phyloP scores from a whole-genome alignment of 768 basidiomycete genomes.

The Pholiota microspora region DNA sequence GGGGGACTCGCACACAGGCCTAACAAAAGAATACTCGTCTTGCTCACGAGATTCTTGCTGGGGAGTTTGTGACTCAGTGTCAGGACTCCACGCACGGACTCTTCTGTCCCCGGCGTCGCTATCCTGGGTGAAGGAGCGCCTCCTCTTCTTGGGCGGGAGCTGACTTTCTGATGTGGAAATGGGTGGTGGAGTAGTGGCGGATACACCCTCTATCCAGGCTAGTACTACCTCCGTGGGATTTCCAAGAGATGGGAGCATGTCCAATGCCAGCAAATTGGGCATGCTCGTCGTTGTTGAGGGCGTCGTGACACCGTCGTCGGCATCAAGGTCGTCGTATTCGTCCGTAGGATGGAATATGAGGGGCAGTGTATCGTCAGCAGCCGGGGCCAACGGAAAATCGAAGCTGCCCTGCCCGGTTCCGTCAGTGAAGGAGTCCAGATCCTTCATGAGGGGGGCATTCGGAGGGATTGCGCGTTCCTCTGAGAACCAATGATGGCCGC shows the following conservation, averaged over 20 bases:
- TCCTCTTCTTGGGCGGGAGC: slow-evolving; percentile 31
- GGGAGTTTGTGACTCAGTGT: slow-evolving; percentile 20
- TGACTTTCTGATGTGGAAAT: slow-evolving; percentile 9
- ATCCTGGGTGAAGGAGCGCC: slow-evolving; percentile 36
- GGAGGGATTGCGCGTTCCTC: slow-evolving; percentile 25
- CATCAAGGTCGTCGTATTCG: slow-evolving; percentile 13
- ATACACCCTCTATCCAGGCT: slow-evolving; percentile 44
- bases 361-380: slow-evolving; percentile 28
- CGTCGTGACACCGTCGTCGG: slow-evolving; percentile 10
- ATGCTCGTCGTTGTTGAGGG: slow-evolving; percentile 19
- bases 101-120: slow-evolving; percentile 27
- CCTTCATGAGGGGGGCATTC: slow-evolving; percentile 50
- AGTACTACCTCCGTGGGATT: slow-evolving; percentile 23
- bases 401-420: slow-evolving; percentile 53
- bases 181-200: slow-evolving; percentile 15
- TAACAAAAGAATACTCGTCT: slow-evolving; percentile 14
- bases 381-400: slow-evolving; percentile 39
- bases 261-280: slow-evolving; percentile 30
- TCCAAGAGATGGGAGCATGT: slow-evolving; percentile 26
- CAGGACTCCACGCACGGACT: slow-evolving; percentile 26
- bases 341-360: slow-evolving; percentile 28
- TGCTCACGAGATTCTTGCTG: slow-evolving; percentile 13
- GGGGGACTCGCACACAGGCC: slow-evolving; percentile 18
- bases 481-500: slow-evolving; percentile 19
- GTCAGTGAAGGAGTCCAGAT: slow-evolving; percentile 60